A percentile compares a stretch with the other conserved stretches of the same genome.
Conservation (phyloP, 1,139 yeast genomes). For the Yamadazyma siamensis region DNA sequence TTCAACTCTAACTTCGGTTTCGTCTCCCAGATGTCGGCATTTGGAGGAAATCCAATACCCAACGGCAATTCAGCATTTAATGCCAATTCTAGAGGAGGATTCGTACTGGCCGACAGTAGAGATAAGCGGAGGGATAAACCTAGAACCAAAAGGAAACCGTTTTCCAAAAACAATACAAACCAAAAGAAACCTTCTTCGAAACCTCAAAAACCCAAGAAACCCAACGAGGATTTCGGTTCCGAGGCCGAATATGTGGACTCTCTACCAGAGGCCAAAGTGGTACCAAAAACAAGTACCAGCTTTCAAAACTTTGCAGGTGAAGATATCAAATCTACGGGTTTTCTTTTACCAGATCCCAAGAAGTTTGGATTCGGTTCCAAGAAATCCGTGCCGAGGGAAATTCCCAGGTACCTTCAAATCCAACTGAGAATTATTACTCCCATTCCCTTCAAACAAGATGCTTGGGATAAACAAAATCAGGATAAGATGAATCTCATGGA, state of each 20-base stretch:
- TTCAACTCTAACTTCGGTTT: too few relatives aligned
- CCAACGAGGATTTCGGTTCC: neutral
- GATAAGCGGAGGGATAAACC: constrained; percentile 3
- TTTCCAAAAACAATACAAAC: neutral
- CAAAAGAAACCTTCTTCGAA: constrained; percentile 1
- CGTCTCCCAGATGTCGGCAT: constrained; percentile 27
- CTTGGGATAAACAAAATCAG: constrained; percentile 44
- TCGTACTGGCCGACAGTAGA: constrained; percentile 5
- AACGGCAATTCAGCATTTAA: too few relatives aligned
- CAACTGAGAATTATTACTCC: constrained; percentile 39
- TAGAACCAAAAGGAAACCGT: neutral
- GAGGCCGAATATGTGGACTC: constrained; percentile 16
- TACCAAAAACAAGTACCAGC: constrained; percentile 21
- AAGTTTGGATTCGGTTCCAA: constrained; percentile 26
- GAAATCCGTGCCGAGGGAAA: constrained; percentile 20
- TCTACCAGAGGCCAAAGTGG: constrained; percentile 13
- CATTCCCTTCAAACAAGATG: constrained; percentile 30
- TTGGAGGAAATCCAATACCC: too few relatives aligned
- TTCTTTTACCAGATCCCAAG: constrained; percentile 25
- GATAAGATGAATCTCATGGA: constrained; percentile 37
- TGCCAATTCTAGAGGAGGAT: constrained; percentile 8
- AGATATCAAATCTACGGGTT: constrained; percentile 27
- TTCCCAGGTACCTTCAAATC: constrained; percentile 34
- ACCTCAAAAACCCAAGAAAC: constrained; percentile 1
- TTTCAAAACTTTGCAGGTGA: constrained; percentile 19